Base-by-base conservation (phyloP, 345 rosid genomes). In the Psidium friedrichsthalianum region DNA sequence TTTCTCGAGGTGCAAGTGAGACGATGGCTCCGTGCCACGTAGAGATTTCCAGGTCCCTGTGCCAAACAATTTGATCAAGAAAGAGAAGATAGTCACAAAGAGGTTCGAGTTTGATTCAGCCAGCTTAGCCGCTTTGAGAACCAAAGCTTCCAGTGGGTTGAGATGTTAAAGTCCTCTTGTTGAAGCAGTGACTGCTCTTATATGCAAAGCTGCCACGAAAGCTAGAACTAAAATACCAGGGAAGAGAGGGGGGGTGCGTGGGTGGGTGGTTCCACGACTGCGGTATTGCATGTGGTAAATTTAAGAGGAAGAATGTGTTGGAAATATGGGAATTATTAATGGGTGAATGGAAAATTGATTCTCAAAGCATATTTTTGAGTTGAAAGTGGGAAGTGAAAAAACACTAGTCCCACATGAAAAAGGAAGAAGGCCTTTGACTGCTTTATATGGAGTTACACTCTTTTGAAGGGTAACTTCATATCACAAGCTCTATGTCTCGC, bases 161-260 rank as follows among this genome's bases (percentile, higher is more conserved):
- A 40, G 42, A 40, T 9, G 47, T 16, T 27, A 49, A 78, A 29
- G 53, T 56, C 29, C 40, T 8, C 89, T 89, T 2, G 83, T 86
- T 14, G 90, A 87, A 24, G 90, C 89, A 2, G 84, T 90, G 40
- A 85, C 92, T 8, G 90, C 89, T 18, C 85, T 89, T 55, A 52
- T 89, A 57, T 89, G 91, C 89, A 87, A 58, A 51, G 74, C 42
- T 76, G 86, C 57, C 86, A 81, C 18, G 15, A 57, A 18, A 51
- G 85, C n/a, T 16, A 55, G 13, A 69, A 36, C 16, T n/a, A 51
- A 74, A 51, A 29, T 25, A 20, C 51, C 82, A 16, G 29, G 27
- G 52, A 36, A 16, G 8, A 18, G 58, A n/a, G 22, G 18, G 21
- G 36, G 36, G 36, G 36, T n/a, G n/a, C n/a, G n/a, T n/a, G 36